Evolutionary conservation across 257 asterid genomes (phyloP).

Genomic region (Solanum infundibuliforme): DNA sequence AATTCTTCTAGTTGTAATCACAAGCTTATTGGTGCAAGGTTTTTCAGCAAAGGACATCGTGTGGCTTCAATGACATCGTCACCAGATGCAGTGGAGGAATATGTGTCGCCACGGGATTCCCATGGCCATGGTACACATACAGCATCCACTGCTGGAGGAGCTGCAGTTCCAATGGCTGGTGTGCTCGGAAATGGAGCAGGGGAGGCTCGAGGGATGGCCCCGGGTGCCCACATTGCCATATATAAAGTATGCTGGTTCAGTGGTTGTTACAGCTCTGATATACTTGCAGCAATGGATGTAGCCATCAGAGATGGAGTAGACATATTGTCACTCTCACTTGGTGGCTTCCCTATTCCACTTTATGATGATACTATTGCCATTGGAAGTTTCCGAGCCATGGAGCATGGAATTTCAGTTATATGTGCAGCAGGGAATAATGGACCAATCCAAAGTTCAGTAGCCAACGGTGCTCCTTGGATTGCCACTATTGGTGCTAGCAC

Average conservation of each 20-base stretch:
- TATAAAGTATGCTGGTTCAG: conserved; percentile 84
- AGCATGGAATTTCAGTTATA: conserved; percentile 69
- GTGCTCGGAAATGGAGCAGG: conserved; percentile 63
- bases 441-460: conserved; percentile 61
- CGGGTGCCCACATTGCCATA: conserved; percentile 57
- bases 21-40: conserved; percentile 75
- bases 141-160: conserved; percentile 74
- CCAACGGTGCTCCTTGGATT: conserved; percentile 91
- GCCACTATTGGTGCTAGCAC: conserved; percentile 85
- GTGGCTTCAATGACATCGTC: conserved; percentile 40
- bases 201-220: conserved; percentile 87
- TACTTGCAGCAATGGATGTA: conserved; percentile 80
- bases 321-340: conserved; percentile 71
- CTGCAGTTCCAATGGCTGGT: conserved; percentile 35
- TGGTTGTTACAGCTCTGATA: conserved; percentile 91
- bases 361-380: conserved; percentile 80
- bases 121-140: conserved; percentile 90
- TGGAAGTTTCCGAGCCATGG: conserved; percentile 85
- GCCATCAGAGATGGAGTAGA: conserved; percentile 83
- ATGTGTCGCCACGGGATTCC: conserved; percentile 71
- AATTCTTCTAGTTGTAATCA: conserved; percentile 51
- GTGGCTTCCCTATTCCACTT: conserved; percentile 75
- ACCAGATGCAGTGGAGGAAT: conserved; percentile 29
- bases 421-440: conserved; percentile 97
- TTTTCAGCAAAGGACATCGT: conserved; percentile 67